Evolutionary conservation across 2,329 filamentous ascomycete species (phyloP), one percentile per base, ranked within the genome.

Genomic region (Phialophora expanda): DNA sequence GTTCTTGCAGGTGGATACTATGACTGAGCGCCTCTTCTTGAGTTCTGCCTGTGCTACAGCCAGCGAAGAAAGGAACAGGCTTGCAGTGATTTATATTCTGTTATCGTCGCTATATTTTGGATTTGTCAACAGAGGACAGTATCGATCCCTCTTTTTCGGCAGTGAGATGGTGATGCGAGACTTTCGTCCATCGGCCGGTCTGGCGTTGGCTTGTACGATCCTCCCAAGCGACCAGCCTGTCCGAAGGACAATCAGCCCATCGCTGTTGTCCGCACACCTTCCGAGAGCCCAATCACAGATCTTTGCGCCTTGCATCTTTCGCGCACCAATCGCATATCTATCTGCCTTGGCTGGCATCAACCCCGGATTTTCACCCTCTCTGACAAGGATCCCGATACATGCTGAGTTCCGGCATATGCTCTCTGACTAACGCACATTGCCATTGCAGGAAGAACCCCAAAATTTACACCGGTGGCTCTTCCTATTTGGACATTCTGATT

Each of bases 211-310:
- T 20, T n/a, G 38, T 44, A n/a, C 38, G 2, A 44, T 4, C 17
- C 7, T n/a, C 17, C 3, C 38, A 44, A n/a, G 6, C 14, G 38
- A 44, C n/a, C 53, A 24, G 26, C 5, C 17, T 34, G 61, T 30
- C 32, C n/a, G 8, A 9, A 38, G 28, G 53, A 20, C 14, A 11
- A 2, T 5, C 12, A 38, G 8, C 32, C 24, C 17, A 24, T 61
- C 61, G 61, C 61, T 44, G 32, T 64, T 64, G 32, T 64, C 62
- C 62, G 56, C 24, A 51, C 20, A 24, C 24, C 9, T 22, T 30
- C 44, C 24, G 17, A 9, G 50, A 26, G 17, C 64, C 48, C 53
- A 66, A 62, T 66, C 53, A 58, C 26, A 22, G n/a, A 34, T n/a
- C 51, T 46, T 66, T 66, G 58, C 64, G 58, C 51, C 58, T 41